Conservation (phyloP, 2,329 filamentous ascomycete genomes). For the Graphium sp. region DNA sequence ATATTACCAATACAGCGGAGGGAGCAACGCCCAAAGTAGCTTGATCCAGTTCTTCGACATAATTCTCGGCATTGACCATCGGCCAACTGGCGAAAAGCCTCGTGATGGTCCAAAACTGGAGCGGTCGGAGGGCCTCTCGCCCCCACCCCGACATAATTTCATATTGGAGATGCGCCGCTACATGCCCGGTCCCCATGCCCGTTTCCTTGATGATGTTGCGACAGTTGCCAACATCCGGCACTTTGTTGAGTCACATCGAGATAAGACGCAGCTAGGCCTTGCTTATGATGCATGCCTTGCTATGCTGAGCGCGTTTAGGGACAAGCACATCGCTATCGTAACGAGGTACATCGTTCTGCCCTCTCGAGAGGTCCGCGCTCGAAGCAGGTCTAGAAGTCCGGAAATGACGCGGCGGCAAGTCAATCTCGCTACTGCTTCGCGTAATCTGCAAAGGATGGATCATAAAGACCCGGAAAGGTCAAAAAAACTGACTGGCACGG, state of each 20-base stretch:
- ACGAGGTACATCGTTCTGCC: constrained; percentile 90
- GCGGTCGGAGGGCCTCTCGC: constrained; percentile 20
- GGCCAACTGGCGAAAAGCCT: constrained; percentile 61
- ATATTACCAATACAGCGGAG: constrained; percentile 78
- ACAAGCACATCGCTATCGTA: constrained; percentile 93
- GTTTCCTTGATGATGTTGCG: constrained; percentile 70
- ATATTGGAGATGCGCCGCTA: constrained; percentile 94
- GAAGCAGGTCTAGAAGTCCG: constrained; percentile 41
- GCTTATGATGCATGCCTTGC: constrained; percentile 84
- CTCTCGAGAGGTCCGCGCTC: constrained; percentile 54
- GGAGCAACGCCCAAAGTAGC: constrained; percentile 93
- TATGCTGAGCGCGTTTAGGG: constrained; percentile 53
- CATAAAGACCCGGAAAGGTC: constrained; percentile 16
- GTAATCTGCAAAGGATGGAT: constrained; percentile 12
- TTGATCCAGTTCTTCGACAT: constrained; percentile 97
- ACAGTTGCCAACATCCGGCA: constrained; percentile 73
- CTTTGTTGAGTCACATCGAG: constrained; percentile 50
- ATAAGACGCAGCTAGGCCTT: constrained; percentile 50
- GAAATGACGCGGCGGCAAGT: constrained; percentile 28
- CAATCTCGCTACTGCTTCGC: constrained; percentile 45
- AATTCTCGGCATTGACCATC: constrained; percentile 74
- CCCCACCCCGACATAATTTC: constrained; percentile 53
- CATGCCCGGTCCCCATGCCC: constrained; percentile 86
- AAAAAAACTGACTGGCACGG: constrained; percentile 66
- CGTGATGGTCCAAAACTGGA: constrained; percentile 22